Conservation (phyloP, 192 early-diverging fungal species). For the Gonapodya prolifera region DNA sequence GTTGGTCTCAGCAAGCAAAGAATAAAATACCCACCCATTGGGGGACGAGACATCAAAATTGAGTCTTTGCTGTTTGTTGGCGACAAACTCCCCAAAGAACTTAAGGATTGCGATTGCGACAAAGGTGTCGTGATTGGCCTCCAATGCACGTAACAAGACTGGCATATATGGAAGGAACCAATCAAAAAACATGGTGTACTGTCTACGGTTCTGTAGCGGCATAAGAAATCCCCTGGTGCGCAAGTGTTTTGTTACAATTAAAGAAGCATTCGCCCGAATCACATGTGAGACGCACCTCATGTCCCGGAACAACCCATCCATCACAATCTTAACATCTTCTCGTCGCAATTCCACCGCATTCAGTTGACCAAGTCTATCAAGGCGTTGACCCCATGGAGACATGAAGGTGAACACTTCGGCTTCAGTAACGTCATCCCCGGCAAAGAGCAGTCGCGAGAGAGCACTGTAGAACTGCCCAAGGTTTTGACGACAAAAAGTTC, state of each 20-base stretch:
- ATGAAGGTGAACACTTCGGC: background rate
- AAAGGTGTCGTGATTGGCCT: constrained; percentile 46
- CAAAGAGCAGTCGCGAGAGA: constrained; percentile 62
- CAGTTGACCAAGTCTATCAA: background rate
- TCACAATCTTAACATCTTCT: constrained; percentile 21
- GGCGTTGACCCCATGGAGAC: background rate
- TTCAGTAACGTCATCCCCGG: constrained; percentile 12
- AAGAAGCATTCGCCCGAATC: background rate
- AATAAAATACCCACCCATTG: constrained; percentile 40
- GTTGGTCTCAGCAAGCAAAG: background rate
- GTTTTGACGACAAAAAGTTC: background rate
- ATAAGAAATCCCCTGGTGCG: constrained; percentile 45
- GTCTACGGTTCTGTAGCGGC: constrained; percentile 41
- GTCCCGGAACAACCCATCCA: constrained; percentile 57
- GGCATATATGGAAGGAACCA: constrained; percentile 69
- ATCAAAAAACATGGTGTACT: constrained; percentile 62
- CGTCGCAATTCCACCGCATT: background rate
- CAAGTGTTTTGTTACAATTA: background rate
- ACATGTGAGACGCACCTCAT: constrained; percentile 26
- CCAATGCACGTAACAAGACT: constrained; percentile 49
- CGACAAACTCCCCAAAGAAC: constrained; percentile 68
- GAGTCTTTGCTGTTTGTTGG: constrained; percentile 65
- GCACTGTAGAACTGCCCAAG: constrained; percentile 60
- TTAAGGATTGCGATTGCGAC: constrained; percentile 62
- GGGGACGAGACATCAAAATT: constrained; percentile 73